phyloP scores from a whole-genome alignment of 495 filamentous ascomycete genomes.

The Trichoderma virens region DNA sequence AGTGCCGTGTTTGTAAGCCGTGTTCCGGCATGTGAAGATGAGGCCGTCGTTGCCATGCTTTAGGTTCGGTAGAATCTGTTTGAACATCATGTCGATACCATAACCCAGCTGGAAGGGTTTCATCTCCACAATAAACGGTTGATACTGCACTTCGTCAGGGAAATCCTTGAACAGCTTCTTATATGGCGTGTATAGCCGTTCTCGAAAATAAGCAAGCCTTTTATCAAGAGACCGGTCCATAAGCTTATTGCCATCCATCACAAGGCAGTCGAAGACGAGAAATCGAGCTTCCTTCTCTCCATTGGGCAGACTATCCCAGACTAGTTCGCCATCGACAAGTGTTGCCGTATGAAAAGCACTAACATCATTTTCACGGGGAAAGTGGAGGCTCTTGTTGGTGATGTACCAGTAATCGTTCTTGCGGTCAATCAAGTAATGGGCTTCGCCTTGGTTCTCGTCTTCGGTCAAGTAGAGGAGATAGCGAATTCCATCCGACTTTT shows the following conservation, averaged over 20 bases:
- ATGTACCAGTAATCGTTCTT: constrained; percentile 89
- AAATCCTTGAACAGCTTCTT: constrained; percentile 57
- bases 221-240: constrained; percentile 80
- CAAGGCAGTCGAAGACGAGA: constrained; percentile 87
- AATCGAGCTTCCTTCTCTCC: constrained; percentile 64
- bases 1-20: constrained; percentile 80
- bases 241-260: constrained; percentile 66
- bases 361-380: constrained; percentile 60
- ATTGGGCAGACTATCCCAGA: constrained; percentile 61
- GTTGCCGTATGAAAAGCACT: constrained; percentile 69
- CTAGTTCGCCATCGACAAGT: constrained; percentile 86
- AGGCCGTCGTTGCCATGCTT: constrained; percentile 92
- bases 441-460: constrained; percentile 47
- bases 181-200: constrained; percentile 74
- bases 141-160: constrained; percentile 59
- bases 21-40: constrained; percentile 87
- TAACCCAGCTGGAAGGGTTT: constrained; percentile 86
- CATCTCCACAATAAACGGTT: constrained; percentile 73
- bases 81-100: constrained; percentile 85
- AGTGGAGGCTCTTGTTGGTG: constrained; percentile 62
- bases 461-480: constrained; percentile 82
- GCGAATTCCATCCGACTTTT: constrained; percentile 94
- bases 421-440: constrained; percentile 81
- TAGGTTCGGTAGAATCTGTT: constrained; percentile 69
- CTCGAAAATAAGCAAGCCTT: constrained; percentile 76